A percentile compares a stretch with the other conserved stretches of the same genome.
phyloP scores from a whole-genome alignment of 768 basidiomycete species.

The Naganishia friedmannii region DNA sequence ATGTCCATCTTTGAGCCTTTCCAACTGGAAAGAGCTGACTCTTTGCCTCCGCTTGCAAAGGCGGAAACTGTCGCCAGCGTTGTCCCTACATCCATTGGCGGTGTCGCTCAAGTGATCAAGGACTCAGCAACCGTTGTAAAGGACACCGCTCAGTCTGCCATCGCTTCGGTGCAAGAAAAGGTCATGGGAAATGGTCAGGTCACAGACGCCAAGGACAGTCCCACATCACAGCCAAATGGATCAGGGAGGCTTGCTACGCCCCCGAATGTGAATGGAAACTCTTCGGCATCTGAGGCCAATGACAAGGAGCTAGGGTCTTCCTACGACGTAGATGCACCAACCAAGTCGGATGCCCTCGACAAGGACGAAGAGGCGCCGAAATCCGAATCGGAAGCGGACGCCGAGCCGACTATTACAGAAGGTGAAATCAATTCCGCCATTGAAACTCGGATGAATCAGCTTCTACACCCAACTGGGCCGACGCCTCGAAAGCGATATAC shows the following conservation, averaged over 20 bases:
- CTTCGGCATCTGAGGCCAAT: background rate
- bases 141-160: constrained; percentile 11
- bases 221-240: background rate
- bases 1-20: constrained; percentile 85
- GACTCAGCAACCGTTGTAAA: constrained; percentile 3
- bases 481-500: constrained; percentile 26
- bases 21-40: constrained; percentile 44
- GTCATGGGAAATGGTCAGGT: background rate
- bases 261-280: constrained; percentile 3
- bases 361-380: background rate
- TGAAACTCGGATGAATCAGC: constrained; percentile 1
- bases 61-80: background rate
- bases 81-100: background rate
- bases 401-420: constrained; percentile 1
- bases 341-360: constrained; percentile 1
- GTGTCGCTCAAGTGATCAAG: constrained; percentile 21
- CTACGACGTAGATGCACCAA: constrained; percentile 3
- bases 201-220: background rate
- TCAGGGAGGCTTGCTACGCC: constrained; percentile 23
- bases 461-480: constrained; percentile 31
- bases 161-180: constrained; percentile 16
- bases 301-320: background rate
- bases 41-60: constrained; percentile 12
- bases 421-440: constrained; percentile 10
- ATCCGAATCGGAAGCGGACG: background rate